phyloP scores from a whole-genome alignment of 1,284 basidiomycete genomes.

The Cystobasidium pallidum region DNA sequence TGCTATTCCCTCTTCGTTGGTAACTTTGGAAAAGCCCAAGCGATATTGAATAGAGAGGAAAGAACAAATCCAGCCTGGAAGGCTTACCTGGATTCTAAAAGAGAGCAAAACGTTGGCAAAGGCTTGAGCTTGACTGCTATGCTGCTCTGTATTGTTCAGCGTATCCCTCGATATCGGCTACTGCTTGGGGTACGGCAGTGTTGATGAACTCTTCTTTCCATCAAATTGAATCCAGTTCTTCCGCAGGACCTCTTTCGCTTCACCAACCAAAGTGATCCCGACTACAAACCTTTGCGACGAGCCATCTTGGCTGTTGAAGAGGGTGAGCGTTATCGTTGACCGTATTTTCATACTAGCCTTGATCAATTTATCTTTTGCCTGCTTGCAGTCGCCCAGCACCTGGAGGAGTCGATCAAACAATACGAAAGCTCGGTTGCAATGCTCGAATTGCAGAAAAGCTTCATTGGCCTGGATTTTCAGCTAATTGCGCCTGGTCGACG shows the following conservation, averaged over 20 bases:
- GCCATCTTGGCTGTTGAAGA: slow-evolving; percentile 71
- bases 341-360: neutral
- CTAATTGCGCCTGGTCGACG: slow-evolving; percentile 76
- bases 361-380: neutral
- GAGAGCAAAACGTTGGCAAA: slow-evolving; percentile 68
- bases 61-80: slow-evolving; percentile 46
- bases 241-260: slow-evolving; percentile 67
- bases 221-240: neutral
- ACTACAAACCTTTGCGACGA: slow-evolving; percentile 65
- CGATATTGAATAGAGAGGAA: slow-evolving; percentile 22
- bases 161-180: slow-evolving; percentile 80
- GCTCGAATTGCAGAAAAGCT: slow-evolving; percentile 73
- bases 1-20: slow-evolving; percentile 81
- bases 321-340: slow-evolving; percentile 61
- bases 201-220: neutral
- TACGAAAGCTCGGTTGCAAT: slow-evolving; percentile 74
- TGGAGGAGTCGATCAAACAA: slow-evolving; percentile 74
- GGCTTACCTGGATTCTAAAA: slow-evolving; percentile 66
- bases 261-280: slow-evolving; percentile 67
- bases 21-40: slow-evolving; percentile 64
- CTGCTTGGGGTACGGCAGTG: slow-evolving; percentile 62
- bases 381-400: slow-evolving; percentile 69
- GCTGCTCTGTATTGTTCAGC: slow-evolving; percentile 81
- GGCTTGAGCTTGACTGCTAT: slow-evolving; percentile 75
- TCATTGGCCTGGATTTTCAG: slow-evolving; percentile 71